Evolutionary conservation across 2,329 filamentous ascomycete species (phyloP), one percentile per base, ranked within the genome.

Genomic region (Aspergillus ibericus): DNA sequence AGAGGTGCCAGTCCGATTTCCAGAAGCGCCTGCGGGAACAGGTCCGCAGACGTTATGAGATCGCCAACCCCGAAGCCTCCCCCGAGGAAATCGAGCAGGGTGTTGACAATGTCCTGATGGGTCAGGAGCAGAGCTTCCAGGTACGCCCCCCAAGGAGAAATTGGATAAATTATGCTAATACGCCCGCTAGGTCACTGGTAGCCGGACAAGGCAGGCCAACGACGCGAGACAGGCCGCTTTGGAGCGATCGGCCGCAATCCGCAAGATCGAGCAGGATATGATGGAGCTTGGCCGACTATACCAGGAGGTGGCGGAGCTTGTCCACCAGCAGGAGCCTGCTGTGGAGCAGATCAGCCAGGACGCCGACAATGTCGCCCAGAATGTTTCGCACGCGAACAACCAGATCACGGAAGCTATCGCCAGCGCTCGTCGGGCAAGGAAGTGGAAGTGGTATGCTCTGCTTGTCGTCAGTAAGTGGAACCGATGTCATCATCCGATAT

Each of bases 391-490:
- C 74, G 93, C 89, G 64, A 97, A 95, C 71, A 84, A 86, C 63
- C 87, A 97, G 75, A 90, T 98, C 59, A 87, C 83, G 38, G 85
- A 84, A n/a, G 93, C 93, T 12, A 90, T 96, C 62, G 82, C 84
- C 61, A 96, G 91, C 66, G 93, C 93, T 8, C 83, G 89, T 73
- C 85, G 86, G 67, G 91, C 89, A 52, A 85, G 91, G 67, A 91
- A 87, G 80, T 96, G 96, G 92, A 97, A 97, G 89, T 97, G 92
- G 93, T 93, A 90, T 74, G 96, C 92, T 82, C 79, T 96, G 66
- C 87, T 88, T 69, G 91, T 97, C 70, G 79, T 82, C 67, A 79
- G 80, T 83, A 73, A 77, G 83, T 85, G 66, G 42, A 18, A 35
- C 47, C 34, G 9, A 34, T n/a, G n/a, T 29, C 13, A 36, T n/a